Evolutionary conservation across 2,329 filamentous ascomycete genomes (phyloP).

Genomic region (Cordyceps cateniannulata): DNA sequence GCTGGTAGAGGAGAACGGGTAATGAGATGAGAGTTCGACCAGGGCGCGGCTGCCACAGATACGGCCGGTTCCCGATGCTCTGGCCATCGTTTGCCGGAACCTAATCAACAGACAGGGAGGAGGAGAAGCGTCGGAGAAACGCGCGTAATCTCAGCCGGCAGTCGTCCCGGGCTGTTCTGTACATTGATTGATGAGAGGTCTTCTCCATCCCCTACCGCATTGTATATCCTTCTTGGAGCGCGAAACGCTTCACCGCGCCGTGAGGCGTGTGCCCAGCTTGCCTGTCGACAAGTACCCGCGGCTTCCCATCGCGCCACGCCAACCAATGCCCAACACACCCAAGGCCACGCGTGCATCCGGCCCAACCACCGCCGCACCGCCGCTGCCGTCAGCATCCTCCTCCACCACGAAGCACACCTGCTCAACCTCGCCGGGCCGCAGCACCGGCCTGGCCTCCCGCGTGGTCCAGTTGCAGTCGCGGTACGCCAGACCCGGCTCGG

Average conservation of each 20-base stretch:
- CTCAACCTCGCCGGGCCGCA: conserved; percentile 58
- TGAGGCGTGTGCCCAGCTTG: conserved; percentile 55
- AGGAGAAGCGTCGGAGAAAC: too few relatives aligned
- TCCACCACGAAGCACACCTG: conserved; percentile 60
- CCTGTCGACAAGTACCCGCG: conserved; percentile 82
- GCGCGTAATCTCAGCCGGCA: too few relatives aligned
- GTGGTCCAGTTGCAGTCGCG: conserved; percentile 52
- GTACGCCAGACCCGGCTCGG: conserved; percentile 44
- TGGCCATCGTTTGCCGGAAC: too few relatives aligned
- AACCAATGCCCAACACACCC: conserved; percentile 78
- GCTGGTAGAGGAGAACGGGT: too few relatives aligned
- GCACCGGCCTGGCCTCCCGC: conserved; percentile 42
- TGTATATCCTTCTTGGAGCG: too few relatives aligned
- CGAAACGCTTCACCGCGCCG: conserved; percentile 19
- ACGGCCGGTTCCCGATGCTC: too few relatives aligned
- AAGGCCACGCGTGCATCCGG: conserved; percentile 58
- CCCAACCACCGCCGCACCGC: conserved; percentile 29
- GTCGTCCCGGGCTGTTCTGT: too few relatives aligned
- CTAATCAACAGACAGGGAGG: too few relatives aligned
- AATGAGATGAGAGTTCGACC: too few relatives aligned
- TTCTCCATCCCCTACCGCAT: too few relatives aligned
- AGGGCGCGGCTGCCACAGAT: too few relatives aligned
- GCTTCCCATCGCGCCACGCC: conserved; percentile 87
- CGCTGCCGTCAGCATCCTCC: conserved; percentile 22
- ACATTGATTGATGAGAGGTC: too few relatives aligned